Evolutionary conservation across 2,329 filamentous ascomycete genomes (phyloP).

Genomic region (Fusarium tuaranense): DNA sequence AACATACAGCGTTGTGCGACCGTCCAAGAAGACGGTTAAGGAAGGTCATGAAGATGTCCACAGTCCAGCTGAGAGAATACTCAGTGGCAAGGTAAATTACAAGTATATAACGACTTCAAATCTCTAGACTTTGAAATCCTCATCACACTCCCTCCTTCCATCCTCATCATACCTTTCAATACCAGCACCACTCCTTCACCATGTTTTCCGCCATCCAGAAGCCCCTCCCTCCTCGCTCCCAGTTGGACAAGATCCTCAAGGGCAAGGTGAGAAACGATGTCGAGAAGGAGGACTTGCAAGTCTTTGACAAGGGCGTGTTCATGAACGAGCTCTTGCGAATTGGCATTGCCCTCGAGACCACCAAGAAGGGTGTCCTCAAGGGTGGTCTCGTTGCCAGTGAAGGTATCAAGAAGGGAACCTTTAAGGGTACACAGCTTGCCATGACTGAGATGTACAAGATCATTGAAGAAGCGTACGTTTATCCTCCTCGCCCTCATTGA

Average conservation of each 20-base stretch:
- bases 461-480: constrained; percentile 18
- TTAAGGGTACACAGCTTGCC: constrained; percentile 17
- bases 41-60: neutral
- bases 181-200: neutral
- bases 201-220: neutral
- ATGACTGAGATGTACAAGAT: constrained; percentile 30
- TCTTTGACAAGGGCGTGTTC: constrained; percentile 31
- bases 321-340: constrained; percentile 28
- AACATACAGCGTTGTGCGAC: neutral
- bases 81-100: neutral
- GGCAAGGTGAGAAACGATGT: constrained; percentile 11
- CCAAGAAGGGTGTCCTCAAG: constrained; percentile 2
- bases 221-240: neutral
- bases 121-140: neutral
- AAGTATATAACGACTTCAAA: neutral
- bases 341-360: constrained; percentile 13
- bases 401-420: constrained; percentile 20
- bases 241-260: constrained; percentile 24
- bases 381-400: neutral
- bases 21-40: neutral
- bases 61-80: neutral
- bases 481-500: accelerated
- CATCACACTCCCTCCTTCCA: neutral
- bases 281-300: constrained; percentile 9
- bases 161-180: neutral